phyloP scores from a whole-genome alignment of 139 green algal species.

The Gonium pectorale region DNA sequence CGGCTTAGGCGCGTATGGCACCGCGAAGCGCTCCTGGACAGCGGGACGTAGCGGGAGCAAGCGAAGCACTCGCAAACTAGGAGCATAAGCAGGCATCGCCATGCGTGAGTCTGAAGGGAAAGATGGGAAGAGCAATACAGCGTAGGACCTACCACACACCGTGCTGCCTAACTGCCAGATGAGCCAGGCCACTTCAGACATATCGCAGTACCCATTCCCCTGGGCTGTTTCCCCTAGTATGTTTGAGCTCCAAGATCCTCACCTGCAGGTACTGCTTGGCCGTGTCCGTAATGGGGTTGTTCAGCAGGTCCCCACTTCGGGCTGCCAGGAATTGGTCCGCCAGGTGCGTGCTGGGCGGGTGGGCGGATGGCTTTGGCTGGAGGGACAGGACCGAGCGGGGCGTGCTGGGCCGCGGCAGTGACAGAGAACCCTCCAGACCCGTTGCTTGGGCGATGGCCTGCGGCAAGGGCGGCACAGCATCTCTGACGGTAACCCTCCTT shows the following conservation, averaged over 20 bases:
- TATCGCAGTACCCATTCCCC: not conserved
- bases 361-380: conserved; percentile 9
- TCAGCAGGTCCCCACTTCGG: conserved; percentile 1
- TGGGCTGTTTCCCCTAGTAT: too few relatives aligned
- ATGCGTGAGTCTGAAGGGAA: too few relatives aligned
- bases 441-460: conserved; percentile 6
- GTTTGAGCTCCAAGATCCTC: too few relatives aligned
- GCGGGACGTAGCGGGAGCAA: too few relatives aligned
- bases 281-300: conserved; percentile 45
- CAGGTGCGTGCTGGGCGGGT: conserved; percentile 6
- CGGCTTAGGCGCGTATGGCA: not conserved
- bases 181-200: not conserved
- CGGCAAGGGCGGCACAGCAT: not conserved
- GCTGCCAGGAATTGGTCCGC: conserved; percentile 42
- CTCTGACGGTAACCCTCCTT: too few relatives aligned
- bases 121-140: too few relatives aligned
- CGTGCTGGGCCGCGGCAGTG: not conserved
- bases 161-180: too few relatives aligned
- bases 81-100: too few relatives aligned
- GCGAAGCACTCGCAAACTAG: too few relatives aligned
- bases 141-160: too few relatives aligned
- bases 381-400: not conserved
- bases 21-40: not conserved
- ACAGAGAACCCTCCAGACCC: not conserved
- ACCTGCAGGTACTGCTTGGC: conserved; percentile 44